Base-by-base conservation (phyloP, 2,329 filamentous ascomycete species). In the Diaporthe ampelina region DNA sequence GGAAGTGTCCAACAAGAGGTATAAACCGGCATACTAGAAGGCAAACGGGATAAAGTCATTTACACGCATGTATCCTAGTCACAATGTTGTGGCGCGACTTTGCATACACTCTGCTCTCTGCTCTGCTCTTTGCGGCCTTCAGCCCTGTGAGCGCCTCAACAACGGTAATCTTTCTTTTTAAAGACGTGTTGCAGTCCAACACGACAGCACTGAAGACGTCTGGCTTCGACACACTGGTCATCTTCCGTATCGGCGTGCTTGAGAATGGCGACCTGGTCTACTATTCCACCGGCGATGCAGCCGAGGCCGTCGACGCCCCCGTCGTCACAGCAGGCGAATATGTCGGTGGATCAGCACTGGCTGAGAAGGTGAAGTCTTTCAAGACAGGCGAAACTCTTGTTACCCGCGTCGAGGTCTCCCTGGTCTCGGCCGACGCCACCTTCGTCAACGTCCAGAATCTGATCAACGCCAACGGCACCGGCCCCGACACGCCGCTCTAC, bases 281-380 rank as follows among this genome's bases (percentile, higher is more conserved):
- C 65, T 75, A 75, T 65, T 74, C 74, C n/a, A 75, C 74, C 4
- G 74, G 74, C 15, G 45, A 54, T 45, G 74, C 74, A 5, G 74
- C 56, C 17, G 74, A 75, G 43, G 74, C 71, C 17, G 63, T 68
- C 32, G 24, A 68, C 63, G 63, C 63, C 8, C 63, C 63, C n/a
- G 63, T 54, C 48, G 43, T 75, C 32, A 75, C 72, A 5, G 59
- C 57, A 10, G 74, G 74, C 11, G 19, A 21, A n/a, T 75, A 75
- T 21, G 72, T 74, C 10, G 57, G 76, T 58, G 71, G 74, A 15
- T 68, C 61, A 15, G 79, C 82, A 43, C 81, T 88, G 7, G 83
- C 86, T 50, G 82, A 84, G 43, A 87, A 88, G 78, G 77, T 88
- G 3, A 78, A 78, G 68, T 82, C 81, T 2, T 81, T 85, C 77